Conservation (phyloP, 2,329 filamentous ascomycete species). For the Pseudogymnoascus sp. region DNA sequence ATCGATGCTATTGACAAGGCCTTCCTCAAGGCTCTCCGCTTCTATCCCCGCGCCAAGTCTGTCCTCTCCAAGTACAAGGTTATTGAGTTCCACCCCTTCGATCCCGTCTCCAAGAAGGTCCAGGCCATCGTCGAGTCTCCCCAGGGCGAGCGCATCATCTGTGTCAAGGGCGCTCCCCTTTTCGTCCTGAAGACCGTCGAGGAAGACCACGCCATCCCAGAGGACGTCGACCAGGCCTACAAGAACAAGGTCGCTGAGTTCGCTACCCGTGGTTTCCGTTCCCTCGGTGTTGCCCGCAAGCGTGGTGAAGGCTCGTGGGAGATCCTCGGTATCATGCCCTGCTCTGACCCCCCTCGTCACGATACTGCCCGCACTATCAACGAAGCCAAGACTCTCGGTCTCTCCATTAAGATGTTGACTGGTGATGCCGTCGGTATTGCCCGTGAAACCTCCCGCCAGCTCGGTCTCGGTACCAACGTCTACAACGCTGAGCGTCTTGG, state of each 20-base stretch:
- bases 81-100: conserved; percentile 77
- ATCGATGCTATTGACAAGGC: conserved; percentile 93
- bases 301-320: conserved; percentile 75
- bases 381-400: conserved; percentile 78
- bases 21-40: conserved; percentile 77
- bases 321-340: conserved; percentile 91
- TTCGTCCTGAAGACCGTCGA: conserved; percentile 82
- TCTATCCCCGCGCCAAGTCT: conserved; percentile 73
- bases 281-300: conserved; percentile 87
- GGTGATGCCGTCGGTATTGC: conserved; percentile 91
- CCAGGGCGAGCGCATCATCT: conserved; percentile 74
- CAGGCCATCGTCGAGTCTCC: conserved; percentile 75
- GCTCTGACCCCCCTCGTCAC: conserved; percentile 82
- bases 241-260: conserved; percentile 91
- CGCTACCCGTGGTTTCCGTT: conserved; percentile 86
- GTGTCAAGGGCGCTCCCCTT: conserved; percentile 84
- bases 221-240: conserved; percentile 71
- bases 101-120: conserved; percentile 90
- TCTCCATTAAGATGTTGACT: conserved; percentile 94
- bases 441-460: conserved; percentile 81
- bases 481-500: conserved; percentile 90
- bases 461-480: conserved; percentile 85
- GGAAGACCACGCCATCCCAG: conserved; percentile 71
- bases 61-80: conserved; percentile 78
- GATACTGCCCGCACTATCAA: conserved; percentile 85